Base-by-base conservation (phyloP, 2,329 filamentous ascomycete species). In the Aspergillus pseudonomiae region DNA sequence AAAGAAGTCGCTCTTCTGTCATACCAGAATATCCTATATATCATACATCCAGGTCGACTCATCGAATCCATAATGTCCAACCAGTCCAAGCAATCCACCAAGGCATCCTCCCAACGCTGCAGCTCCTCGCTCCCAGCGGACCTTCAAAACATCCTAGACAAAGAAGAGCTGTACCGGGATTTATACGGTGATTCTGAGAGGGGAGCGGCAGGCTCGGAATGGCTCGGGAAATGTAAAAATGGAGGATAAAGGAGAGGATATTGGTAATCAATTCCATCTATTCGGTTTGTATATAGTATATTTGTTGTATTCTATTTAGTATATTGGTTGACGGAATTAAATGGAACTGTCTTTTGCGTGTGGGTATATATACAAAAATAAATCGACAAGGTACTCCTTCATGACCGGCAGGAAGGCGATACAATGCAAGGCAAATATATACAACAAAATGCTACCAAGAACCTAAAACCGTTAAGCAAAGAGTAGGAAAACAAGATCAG, bases 401-500 rank as follows among this genome's bases (percentile, higher is more conserved):
- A 50, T 50, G 46, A 30, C 46, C 26, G 24, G 28, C 28, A 58
- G 36, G 34, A 36, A 36, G 3, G 14, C 16, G 26, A 43, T 28
- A 11, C n/a, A 32, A 21, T 45, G 46, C 26, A n/a, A 19, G 9
- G 14, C 7, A 54, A 9, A n/a, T 36, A 54, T 36, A 36, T 36
- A 54, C 30, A 54, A 6, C 21, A 28, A 21, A 54, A n/a, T n/a
- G 28, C 10, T 3, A 54, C 30, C 19, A 26, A 41, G 26, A 53
- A 55, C 6, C 5, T 11, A 53, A 53, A 21, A 30, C 11, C 12
- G 14, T 16, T 34, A 39, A 50, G n/a, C 10, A 12, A 21, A 21
- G 24, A 54, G 10, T 41, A 43, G 24, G 1, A 30, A 39, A 16
- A 32, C 7, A 9, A 10, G 14, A 36, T 67, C 60, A 74, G 63